These are phyloP conservation scores for Colletotrichum sp. DNA, from an alignment of 2,329 filamentous ascomycete genomes.

Conservation along the genomic window DNA sequence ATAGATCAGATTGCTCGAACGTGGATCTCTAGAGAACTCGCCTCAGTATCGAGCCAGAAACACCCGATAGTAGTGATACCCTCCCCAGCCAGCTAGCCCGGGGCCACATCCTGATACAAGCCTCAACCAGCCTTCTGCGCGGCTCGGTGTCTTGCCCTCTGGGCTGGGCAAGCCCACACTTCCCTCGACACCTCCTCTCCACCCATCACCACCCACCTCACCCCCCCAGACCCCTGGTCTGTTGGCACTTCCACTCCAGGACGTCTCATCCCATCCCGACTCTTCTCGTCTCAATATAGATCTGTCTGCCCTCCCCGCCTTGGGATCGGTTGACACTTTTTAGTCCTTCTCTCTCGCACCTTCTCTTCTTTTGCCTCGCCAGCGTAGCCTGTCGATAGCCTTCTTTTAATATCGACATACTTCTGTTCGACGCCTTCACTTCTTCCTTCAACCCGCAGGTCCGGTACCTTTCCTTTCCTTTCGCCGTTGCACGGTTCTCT, in stretches of 20 bases:
- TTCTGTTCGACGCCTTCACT: conserved; percentile 33
- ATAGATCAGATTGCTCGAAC: conserved; percentile 57
- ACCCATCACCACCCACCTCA: background rate
- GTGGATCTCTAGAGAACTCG: conserved; percentile 49
- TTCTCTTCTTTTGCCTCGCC: conserved; percentile 36
- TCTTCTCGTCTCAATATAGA: conserved; percentile 40
- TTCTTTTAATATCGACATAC: conserved; percentile 54
- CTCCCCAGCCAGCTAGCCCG: conserved; percentile 35
- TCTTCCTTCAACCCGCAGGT: conserved; percentile 47
- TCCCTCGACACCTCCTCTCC: background rate
- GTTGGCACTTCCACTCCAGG: background rate
- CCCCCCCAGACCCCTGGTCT: conserved; percentile 2
- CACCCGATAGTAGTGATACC: conserved; percentile 38
- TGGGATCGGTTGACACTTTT: conserved; percentile 21
- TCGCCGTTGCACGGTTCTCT: conserved; percentile 27
- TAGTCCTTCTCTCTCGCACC: conserved; percentile 32
- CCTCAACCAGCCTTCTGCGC: conserved; percentile 29
- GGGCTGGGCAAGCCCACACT: conserved; percentile 34
- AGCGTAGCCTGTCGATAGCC: conserved; percentile 58
- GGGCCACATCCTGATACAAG: conserved; percentile 44
- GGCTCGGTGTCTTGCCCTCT: conserved; percentile 39
- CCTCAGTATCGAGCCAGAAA: conserved; percentile 42
- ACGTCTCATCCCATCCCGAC: conserved; percentile 18
- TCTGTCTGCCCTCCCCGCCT: conserved; percentile 25
- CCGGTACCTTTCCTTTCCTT: conserved; percentile 51